A percentile compares a stretch with the other conserved stretches of the same genome.
phyloP scores from a whole-genome alignment of 2,329 filamentous ascomycete species.

The Ceratocystis cacaofunesta region DNA sequence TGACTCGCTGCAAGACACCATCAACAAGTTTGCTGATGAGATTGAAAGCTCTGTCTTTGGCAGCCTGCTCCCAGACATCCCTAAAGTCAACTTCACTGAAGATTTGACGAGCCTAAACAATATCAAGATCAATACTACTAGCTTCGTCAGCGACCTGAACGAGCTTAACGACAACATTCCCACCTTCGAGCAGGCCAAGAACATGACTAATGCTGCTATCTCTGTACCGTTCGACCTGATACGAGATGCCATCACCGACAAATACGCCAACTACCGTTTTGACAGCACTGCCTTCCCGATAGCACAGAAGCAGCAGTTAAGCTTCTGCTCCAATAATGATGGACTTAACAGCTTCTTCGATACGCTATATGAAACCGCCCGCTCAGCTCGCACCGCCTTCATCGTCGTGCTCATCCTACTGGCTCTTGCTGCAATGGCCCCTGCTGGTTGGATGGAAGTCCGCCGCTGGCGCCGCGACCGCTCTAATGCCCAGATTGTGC shows the following conservation, averaged over 20 bases:
- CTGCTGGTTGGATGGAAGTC: constrained; percentile 70
- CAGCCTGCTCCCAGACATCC: constrained; percentile 32
- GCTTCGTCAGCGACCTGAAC: constrained; percentile 53
- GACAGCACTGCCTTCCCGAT: constrained; percentile 66
- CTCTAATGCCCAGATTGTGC: constrained; percentile 51
- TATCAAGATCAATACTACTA: constrained; percentile 51
- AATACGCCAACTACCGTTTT: constrained; percentile 60
- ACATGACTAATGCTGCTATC: constrained; percentile 62
- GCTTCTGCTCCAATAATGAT: constrained; percentile 78
- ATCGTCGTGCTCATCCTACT: constrained; percentile 57
- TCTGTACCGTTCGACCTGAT: constrained; percentile 68
- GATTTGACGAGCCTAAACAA: constrained; percentile 52
- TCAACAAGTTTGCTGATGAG: constrained; percentile 34
- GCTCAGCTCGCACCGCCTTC: constrained; percentile 57
- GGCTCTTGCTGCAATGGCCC: constrained; percentile 57
- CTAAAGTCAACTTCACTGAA: constrained; percentile 47
- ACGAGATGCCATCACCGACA: constrained; percentile 55
- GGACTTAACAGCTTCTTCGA: constrained; percentile 74
- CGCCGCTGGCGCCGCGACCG: constrained; percentile 61
- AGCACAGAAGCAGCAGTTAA: constrained; percentile 65
- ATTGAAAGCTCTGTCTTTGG: constrained; percentile 35
- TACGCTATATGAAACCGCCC: constrained; percentile 49
- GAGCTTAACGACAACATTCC: constrained; percentile 68
- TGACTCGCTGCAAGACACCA: constrained; percentile 31
- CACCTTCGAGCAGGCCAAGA: constrained; percentile 68